Conservation (phyloP, 177 flowering plant genomes). For the Vitis hybrid region DNA sequence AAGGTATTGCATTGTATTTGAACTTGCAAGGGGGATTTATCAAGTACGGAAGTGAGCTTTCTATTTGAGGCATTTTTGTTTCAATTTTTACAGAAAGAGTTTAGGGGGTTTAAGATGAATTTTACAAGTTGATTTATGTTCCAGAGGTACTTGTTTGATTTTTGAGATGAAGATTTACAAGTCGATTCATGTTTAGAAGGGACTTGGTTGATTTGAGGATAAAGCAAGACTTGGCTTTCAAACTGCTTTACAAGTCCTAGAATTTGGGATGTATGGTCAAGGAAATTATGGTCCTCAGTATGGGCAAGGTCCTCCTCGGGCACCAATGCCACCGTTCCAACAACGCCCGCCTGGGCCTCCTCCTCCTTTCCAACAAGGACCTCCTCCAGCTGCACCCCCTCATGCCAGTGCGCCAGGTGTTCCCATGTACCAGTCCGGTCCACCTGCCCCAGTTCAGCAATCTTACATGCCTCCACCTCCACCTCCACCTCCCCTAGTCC, state of each 20-base stretch:
- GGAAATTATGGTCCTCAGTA: slow-evolving; percentile 47
- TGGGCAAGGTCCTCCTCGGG: slow-evolving; percentile 38
- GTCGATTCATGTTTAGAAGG: too few species aligned
- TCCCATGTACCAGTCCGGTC: slow-evolving; percentile 29
- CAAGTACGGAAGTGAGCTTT: too few species aligned
- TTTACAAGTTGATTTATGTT: background rate
- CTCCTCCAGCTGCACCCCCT: slow-evolving; percentile 15
- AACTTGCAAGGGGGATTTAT: too few species aligned
- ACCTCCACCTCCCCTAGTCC: slow-evolving; percentile 18
- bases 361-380: slow-evolving; percentile 34
- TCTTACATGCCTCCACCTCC: slow-evolving; percentile 31
- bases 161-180: slow-evolving; percentile 3
- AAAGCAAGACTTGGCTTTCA: too few species aligned
- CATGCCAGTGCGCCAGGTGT: slow-evolving; percentile 23
- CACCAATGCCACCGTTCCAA: slow-evolving; percentile 28
- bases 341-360: slow-evolving; percentile 31
- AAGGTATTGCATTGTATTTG: too few species aligned
- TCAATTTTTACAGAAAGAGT: too few species aligned
- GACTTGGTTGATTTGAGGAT: too few species aligned
- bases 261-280: slow-evolving; percentile 51
- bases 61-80: too few species aligned
- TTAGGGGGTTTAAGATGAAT: too few species aligned
- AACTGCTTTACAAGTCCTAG: slow-evolving; percentile 8
- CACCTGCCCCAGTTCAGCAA: slow-evolving; percentile 20
- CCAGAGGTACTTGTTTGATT: background rate